Conservation (phyloP, 768 basidiomycete species). For the Lactarius trivialis region DNA sequence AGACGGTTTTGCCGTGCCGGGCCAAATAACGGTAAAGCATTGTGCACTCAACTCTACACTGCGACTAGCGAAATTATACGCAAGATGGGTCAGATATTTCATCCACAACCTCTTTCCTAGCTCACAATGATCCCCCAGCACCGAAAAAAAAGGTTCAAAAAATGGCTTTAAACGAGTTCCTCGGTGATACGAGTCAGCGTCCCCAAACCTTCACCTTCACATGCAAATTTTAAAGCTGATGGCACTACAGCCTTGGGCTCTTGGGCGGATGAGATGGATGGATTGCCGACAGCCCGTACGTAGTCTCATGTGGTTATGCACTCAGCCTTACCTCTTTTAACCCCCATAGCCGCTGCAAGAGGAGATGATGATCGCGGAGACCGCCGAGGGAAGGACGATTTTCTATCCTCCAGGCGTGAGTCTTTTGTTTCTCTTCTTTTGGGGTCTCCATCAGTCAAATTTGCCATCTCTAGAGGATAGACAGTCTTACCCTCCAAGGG, state of each 20-base stretch:
- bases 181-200: constrained; percentile 74
- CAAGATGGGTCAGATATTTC: constrained; percentile 31
- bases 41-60: constrained; percentile 1
- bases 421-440: constrained; percentile 13
- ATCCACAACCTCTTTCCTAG: background rate
- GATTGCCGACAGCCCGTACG: constrained; percentile 90
- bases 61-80: constrained; percentile 1
- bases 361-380: constrained; percentile 68
- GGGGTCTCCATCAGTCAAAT: background rate
- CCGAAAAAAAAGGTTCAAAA: constrained; percentile 90
- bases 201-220: constrained; percentile 21
- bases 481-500: constrained; percentile 54
- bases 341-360: constrained; percentile 54
- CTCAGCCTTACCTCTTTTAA: background rate
- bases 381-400: constrained; percentile 53
- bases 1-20: background rate
- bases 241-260: constrained; percentile 66
- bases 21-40: constrained; percentile 24
- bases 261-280: constrained; percentile 99
- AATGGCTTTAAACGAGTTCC: constrained; percentile 88
- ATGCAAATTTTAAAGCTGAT: constrained; percentile 17
- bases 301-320: constrained; percentile 20
- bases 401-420: constrained; percentile 55
- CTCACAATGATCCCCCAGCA: constrained; percentile 40
- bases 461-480: constrained; percentile 43